Evolutionary conservation across 177 flowering plant species (phyloP).

Genomic region (Vitis hybrid): DNA sequence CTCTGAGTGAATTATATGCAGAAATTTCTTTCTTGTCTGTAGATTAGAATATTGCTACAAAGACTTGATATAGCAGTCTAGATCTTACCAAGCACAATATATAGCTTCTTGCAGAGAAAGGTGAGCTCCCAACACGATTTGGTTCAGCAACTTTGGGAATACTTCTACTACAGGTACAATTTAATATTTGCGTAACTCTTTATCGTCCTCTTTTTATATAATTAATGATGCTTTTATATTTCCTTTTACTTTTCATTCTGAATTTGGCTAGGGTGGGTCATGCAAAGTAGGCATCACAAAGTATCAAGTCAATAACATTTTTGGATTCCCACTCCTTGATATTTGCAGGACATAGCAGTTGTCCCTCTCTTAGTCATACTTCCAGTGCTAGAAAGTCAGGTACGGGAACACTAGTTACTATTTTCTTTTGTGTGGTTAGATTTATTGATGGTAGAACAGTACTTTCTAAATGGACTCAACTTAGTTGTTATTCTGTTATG

Average conservation of each 20-base stretch:
- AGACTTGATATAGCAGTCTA: slow-evolving; percentile 6
- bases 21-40: neutral
- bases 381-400: slow-evolving; percentile 98
- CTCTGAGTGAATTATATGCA: neutral
- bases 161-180: slow-evolving; percentile 83
- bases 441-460: neutral
- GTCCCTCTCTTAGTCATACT: slow-evolving; percentile 96
- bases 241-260: slow-evolving; percentile 18
- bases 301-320: slow-evolving; percentile 29
- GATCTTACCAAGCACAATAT: slow-evolving; percentile 35
- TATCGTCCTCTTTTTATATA: neutral
- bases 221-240: slow-evolving; percentile 15
- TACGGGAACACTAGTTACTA: slow-evolving; percentile 14
- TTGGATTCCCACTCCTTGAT: slow-evolving; percentile 26
- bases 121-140: slow-evolving; percentile 95
- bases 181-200: neutral
- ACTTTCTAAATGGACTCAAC: neutral
- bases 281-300: slow-evolving; percentile 19
- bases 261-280: slow-evolving; percentile 23
- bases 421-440: neutral
- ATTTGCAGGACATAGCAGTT: slow-evolving; percentile 95
- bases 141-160: slow-evolving; percentile 98
- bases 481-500: neutral
- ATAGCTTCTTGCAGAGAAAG: slow-evolving; percentile 99
- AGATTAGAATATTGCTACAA: neutral